Percentiles rank a stretch among this genome's conserved stretches.
Conservation (phyloP, 2,329 filamentous ascomycete species). For the Monosporascus sp. region DNA sequence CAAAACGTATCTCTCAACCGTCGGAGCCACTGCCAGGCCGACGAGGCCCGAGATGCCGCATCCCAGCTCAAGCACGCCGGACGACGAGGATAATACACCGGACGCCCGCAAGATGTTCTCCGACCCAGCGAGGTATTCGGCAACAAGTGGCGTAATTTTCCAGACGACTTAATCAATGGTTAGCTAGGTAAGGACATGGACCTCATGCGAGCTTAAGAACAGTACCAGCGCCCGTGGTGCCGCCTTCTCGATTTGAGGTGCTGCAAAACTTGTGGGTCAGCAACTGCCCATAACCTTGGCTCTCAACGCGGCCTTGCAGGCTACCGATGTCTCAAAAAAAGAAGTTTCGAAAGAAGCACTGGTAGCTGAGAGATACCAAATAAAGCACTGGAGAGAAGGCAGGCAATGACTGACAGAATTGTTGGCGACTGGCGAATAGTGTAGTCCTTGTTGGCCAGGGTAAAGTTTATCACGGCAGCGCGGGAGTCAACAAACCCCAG, state of each 20-base stretch:
- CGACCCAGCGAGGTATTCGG: conserved; percentile 67
- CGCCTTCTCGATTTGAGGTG: conserved; percentile 22
- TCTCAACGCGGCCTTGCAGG: background rate
- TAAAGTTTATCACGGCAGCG: conserved; percentile 59
- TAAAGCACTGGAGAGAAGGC: conserved; percentile 24
- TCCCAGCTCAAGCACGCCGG: conserved; percentile 74
- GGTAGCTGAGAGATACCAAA: conserved; percentile 21
- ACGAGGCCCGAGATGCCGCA: conserved; percentile 82
- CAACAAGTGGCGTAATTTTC: conserved; percentile 82
- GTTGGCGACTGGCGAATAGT: conserved; percentile 78
- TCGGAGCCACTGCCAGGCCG: conserved; percentile 60
- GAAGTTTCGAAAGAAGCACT: background rate
- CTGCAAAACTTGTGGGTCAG: background rate
- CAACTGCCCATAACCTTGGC: conserved; percentile 49
- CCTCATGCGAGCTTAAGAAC: background rate
- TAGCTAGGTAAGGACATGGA: background rate
- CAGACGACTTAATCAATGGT: conserved; percentile 61
- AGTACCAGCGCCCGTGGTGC: conserved; percentile 48
- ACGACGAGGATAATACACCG: conserved; percentile 46
- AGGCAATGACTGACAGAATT: conserved; percentile 45
- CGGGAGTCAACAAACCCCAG: conserved; percentile 81
- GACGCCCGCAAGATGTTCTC: conserved; percentile 58
- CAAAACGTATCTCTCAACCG: conserved; percentile 63
- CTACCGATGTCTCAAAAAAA: background rate
- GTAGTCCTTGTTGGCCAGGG: conserved; percentile 64